These are phyloP conservation scores for Grosmannia huntii DNA, from an alignment of 2,329 filamentous ascomycete species.

Conservation along the genomic window DNA sequence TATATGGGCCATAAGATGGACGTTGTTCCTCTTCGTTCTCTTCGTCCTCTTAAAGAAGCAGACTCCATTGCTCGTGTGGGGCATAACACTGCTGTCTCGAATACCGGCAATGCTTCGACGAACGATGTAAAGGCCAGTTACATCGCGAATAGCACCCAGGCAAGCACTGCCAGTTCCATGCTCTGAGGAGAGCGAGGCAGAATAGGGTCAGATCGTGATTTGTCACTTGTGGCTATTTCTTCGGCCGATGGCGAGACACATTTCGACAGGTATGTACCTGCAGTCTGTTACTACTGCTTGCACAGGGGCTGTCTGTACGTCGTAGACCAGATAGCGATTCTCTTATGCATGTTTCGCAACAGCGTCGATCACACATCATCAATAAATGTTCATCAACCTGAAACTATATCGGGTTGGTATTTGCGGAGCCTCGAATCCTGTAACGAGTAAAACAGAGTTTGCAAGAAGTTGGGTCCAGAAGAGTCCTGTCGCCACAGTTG, in stretches of 20 bases:
- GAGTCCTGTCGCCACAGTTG: background rate
- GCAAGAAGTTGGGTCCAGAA: background rate
- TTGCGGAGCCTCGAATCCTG: background rate
- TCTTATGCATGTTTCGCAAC: background rate
- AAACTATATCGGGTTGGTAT: background rate
- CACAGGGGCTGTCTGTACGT: background rate
- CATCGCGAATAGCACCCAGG: background rate
- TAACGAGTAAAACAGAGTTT: background rate
- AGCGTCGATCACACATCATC: background rate
- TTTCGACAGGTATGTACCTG: no score
- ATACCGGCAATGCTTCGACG: background rate
- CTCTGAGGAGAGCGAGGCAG: background rate
- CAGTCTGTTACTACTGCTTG: background rate
- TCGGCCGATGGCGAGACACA: background rate
- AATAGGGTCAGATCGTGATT: background rate
- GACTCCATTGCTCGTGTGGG: background rate
- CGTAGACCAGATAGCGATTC: background rate
- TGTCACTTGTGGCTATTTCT: background rate
- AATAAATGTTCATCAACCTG: background rate
- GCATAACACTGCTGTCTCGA: background rate
- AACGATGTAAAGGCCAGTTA: background rate
- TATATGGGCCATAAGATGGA: no score
- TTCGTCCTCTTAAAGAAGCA: background rate
- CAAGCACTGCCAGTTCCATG: background rate
- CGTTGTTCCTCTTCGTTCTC: background rate